These are phyloP conservation scores for Penicillium hordei DNA, from an alignment of 2,329 filamentous ascomycete species.

Conservation along the genomic window DNA sequence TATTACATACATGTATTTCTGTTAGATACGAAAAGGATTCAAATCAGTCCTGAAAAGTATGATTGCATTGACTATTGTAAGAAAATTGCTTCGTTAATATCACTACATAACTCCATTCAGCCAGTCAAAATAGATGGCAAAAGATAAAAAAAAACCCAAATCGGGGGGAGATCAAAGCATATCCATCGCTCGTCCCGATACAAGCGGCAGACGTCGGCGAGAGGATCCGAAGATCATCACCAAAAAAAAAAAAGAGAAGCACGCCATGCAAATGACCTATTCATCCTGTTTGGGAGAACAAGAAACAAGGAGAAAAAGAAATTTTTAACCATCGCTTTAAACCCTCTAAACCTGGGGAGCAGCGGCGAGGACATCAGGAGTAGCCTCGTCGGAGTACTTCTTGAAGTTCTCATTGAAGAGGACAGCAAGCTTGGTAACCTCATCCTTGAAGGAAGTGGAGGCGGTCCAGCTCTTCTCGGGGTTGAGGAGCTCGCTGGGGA, in stretches of 20 bases:
- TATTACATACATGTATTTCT: too few relatives aligned
- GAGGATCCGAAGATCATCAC: constrained; percentile 17
- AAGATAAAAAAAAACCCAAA: constrained; percentile 12
- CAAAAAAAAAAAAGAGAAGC: constrained; percentile 24
- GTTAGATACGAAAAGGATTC: neutral
- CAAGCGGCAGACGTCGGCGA: constrained; percentile 18
- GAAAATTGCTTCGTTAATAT: constrained; percentile 9
- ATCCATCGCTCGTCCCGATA: constrained; percentile 24
- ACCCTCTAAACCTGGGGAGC: constrained; percentile 38
- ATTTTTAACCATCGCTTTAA: constrained; percentile 20
- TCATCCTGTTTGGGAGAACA: constrained; percentile 20
- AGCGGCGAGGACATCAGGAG: constrained; percentile 68
- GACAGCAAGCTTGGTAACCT: constrained; percentile 84
- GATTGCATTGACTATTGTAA: constrained; percentile 23
- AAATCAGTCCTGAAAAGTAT: constrained; percentile 2
- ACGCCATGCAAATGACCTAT: constrained; percentile 36
- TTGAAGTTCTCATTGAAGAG: constrained; percentile 97
- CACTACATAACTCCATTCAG: constrained; percentile 16
- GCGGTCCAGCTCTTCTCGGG: constrained; percentile 89
- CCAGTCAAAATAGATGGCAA: constrained; percentile 16
- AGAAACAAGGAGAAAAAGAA: constrained; percentile 25
- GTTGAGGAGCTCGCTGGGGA: constrained; percentile 91
- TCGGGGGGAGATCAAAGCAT: constrained; percentile 17
- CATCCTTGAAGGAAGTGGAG: constrained; percentile 75
- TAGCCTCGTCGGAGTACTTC: constrained; percentile 86